Base-by-base conservation (phyloP, 257 asterid genomes). In the Linderniella brevidens region DNA sequence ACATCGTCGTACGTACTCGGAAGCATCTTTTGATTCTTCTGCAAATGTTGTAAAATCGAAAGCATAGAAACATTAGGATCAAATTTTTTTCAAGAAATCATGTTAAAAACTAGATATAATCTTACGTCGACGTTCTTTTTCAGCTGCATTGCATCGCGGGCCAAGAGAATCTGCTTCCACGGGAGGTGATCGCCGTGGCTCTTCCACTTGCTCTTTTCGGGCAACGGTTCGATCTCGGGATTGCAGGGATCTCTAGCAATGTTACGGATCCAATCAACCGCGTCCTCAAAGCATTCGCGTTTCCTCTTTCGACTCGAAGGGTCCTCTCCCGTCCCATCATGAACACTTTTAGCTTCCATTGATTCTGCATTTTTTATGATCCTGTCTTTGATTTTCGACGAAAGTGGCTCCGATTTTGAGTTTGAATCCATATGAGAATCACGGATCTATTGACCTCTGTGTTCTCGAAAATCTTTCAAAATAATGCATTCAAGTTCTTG, bases 1-100 rank as follows among this genome's bases (percentile, higher is more conserved):
- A 65, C 82, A 13, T 77, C 88, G 6, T 85, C 83, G 20, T 81
- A 90, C 88, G 84, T 64, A 69, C 65, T 51, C n/a, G 95, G 98
- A 50, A 78, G 92, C 84, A 88, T 76, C 75, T 63, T 82, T 68
- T 74, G 92, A 58, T 66, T 76, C 69, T 70, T 77, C 99, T 85
- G 73, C 74, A 59, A 61, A 49, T 61, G 44, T 53, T 4, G 40
- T 11, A 63, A 49, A 56, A 19, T 37, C 62, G 3, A 39, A 54
- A 61, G 69, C 62, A 70, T 51, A 39, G 43, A 39, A 39, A 39
- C 15, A 39, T 13, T 13, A 13, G 43, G 9, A 39, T 11, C 13
- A 39, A 39, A 39, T 9, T 39, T 10, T 4, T 37, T 37, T 37
- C 11, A 11, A 6, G 40, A 37, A 37, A 6, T 37, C 40, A 37